Conservation (phyloP, 2,329 filamentous ascomycete genomes). For the Aspergillus sojae region DNA sequence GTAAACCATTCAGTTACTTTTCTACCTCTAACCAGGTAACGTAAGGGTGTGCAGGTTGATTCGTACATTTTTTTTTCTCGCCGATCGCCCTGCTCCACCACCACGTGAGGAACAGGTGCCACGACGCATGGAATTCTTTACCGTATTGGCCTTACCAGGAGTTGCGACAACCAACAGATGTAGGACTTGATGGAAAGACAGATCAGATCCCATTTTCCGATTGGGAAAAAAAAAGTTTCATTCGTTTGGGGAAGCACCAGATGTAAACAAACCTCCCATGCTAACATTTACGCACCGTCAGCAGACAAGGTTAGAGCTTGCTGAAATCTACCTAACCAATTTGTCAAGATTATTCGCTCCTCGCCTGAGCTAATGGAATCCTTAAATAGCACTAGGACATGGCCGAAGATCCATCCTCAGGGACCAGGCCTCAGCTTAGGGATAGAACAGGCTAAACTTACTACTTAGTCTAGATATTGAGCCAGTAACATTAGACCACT, state of each 20-base stretch:
- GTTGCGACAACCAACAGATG: not conserved
- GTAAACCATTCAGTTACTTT: not conserved
- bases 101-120: slow-evolving; percentile 6
- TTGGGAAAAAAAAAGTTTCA: not conserved
- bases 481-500: not conserved
- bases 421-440: slow-evolving; percentile 5
- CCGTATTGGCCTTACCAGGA: not conserved
- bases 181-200: not conserved
- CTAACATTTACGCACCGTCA: not conserved
- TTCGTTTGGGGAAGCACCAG: not conserved
- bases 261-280: not conserved
- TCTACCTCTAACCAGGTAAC: not conserved
- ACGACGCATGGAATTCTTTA: not conserved
- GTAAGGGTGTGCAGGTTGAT: not conserved
- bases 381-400: slow-evolving; percentile 13
- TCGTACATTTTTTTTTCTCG: not conserved
- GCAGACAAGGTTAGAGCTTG: not conserved
- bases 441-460: not conserved
- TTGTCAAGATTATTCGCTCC: not conserved
- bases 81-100: not conserved
- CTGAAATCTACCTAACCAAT: not conserved
- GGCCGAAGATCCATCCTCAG: slow-evolving; percentile 13
- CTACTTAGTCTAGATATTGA: not conserved
- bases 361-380: not conserved
- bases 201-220: not conserved